phyloP scores from a whole-genome alignment of 75 land plant genomes.

The Pinus tabuliformis region DNA sequence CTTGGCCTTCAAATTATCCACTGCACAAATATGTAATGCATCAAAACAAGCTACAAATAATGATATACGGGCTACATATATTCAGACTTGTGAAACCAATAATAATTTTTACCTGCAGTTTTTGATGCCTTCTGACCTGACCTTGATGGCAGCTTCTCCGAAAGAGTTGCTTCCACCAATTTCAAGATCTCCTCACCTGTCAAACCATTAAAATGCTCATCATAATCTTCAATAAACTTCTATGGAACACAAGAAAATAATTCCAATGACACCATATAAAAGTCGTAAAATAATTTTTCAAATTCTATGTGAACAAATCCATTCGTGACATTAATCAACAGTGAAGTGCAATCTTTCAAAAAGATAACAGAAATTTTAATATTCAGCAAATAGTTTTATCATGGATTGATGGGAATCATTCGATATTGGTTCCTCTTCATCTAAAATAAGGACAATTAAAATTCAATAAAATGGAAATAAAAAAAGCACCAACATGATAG shows the following conservation, averaged over 20 bases:
- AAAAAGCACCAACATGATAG: background rate
- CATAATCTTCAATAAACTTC: background rate
- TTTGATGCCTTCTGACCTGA: conserved; percentile 25
- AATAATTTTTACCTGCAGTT: conserved; percentile 35
- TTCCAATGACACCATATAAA: background rate
- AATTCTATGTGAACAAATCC: too few species aligned
- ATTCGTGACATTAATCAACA: too few species aligned
- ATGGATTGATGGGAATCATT: background rate
- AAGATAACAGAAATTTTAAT: background rate
- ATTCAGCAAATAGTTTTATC: conserved; percentile 1
- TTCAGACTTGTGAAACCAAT: background rate
- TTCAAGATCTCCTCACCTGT: conserved; percentile 48
- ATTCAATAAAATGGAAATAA: background rate
- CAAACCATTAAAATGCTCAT: background rate
- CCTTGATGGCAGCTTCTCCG: conserved; percentile 36
- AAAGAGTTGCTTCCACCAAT: conserved; percentile 39
- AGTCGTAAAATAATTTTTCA: too few species aligned
- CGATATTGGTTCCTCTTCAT: background rate
- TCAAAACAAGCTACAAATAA: background rate
- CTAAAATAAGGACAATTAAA: background rate
- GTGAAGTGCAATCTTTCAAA: background rate
- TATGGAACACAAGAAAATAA: background rate
- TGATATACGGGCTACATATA: background rate
- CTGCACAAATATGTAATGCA: conserved; percentile 19
- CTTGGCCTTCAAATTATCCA: conserved; percentile 46